Evolutionary conservation across 257 asterid species (phyloP).

Genomic region (Solanum raphanifolium): DNA sequence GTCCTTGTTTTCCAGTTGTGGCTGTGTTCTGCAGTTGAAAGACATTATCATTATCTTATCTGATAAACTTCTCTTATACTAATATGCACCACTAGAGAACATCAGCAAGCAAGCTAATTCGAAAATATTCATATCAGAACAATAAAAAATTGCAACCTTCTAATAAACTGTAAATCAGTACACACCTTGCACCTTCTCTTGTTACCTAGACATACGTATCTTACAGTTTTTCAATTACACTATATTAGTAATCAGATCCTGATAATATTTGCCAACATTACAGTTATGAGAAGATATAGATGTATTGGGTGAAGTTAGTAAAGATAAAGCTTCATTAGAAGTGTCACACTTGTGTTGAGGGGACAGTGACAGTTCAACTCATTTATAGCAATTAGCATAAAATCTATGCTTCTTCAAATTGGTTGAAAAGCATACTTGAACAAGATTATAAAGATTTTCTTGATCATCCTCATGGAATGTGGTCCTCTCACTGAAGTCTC

Average conservation of each 20-base stretch:
- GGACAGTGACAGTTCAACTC: not conserved
- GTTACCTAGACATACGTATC: not conserved
- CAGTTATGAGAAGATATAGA: not conserved
- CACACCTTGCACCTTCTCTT: not conserved
- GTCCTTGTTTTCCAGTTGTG: conserved; percentile 93
- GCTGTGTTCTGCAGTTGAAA: conserved; percentile 62
- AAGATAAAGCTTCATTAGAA: not conserved
- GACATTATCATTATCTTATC: not conserved
- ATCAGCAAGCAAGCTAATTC: not conserved
- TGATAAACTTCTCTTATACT: not conserved
- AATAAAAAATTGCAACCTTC: not conserved
- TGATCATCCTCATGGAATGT: conserved; percentile 80
- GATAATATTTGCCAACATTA: not conserved
- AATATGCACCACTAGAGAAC: not conserved
- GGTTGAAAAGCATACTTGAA: conserved; percentile 40
- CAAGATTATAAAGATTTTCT: conserved; percentile 88
- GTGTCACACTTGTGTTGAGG: not conserved
- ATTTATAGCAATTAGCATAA: not conserved
- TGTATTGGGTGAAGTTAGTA: not conserved
- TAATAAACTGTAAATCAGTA: not conserved
- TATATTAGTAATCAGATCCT: not conserved
- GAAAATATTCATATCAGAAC: not conserved
- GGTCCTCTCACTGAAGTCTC: conserved; percentile 33
- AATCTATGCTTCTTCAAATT: not conserved
- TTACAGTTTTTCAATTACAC: not conserved